phyloP scores from a whole-genome alignment of 2,329 filamentous ascomycete genomes.

The Pestalotiopsis sp. region DNA sequence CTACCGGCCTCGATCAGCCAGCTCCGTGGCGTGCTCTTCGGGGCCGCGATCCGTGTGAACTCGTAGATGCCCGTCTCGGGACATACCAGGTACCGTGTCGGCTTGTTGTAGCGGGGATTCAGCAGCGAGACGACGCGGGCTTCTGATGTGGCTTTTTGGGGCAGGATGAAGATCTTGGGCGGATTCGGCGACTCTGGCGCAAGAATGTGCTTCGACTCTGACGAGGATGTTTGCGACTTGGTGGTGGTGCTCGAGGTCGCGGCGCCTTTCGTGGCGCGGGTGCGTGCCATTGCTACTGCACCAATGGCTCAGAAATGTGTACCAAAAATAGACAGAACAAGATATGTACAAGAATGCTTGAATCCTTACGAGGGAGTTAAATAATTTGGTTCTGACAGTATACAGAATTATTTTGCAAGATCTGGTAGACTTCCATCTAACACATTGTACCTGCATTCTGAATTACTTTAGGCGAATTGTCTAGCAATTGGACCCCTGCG shows the following conservation, averaged over 20 bases:
- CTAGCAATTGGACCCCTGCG: background rate
- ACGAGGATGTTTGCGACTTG: slow-evolving; percentile 23
- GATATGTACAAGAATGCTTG: background rate
- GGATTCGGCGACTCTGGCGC: slow-evolving; percentile 43
- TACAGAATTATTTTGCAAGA: background rate
- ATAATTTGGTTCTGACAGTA: background rate
- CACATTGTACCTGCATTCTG: background rate
- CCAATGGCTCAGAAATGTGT: background rate
- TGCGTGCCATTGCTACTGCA: slow-evolving; percentile 45
- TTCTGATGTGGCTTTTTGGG: slow-evolving; percentile 52
- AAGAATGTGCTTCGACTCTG: slow-evolving; percentile 44
- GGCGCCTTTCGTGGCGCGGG: slow-evolving; percentile 42
- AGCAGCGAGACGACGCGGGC: slow-evolving; percentile 63
- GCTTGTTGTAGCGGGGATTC: slow-evolving; percentile 57
- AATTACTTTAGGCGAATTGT: background rate
- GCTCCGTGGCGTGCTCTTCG: slow-evolving; percentile 58
- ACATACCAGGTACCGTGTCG: slow-evolving; percentile 64
- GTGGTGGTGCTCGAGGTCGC: slow-evolving; percentile 27
- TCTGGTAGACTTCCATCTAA: background rate
- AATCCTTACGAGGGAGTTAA: background rate
- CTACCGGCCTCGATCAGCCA: slow-evolving; percentile 57
- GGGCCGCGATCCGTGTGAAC: slow-evolving; percentile 59
- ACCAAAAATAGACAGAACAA: background rate
- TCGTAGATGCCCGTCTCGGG: slow-evolving; percentile 66
- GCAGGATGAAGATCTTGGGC: slow-evolving; percentile 63